phyloP scores from a whole-genome alignment of 139 green algal genomes.

The Eudorina sp. region DNA sequence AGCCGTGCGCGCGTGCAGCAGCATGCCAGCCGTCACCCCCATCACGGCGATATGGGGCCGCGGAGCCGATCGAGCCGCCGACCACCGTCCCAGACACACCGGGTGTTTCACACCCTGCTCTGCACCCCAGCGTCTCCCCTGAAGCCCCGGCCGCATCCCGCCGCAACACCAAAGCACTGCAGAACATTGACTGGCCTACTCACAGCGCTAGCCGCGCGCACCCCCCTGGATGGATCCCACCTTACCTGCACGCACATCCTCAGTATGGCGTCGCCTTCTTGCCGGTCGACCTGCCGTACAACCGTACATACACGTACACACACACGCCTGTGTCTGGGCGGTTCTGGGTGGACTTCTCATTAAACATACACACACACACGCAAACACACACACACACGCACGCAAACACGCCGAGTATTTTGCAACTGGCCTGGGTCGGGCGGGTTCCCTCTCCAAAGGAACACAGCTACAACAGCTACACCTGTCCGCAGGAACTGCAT shows the following conservation, averaged over 20 bases:
- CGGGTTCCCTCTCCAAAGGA: too few relatives aligned
- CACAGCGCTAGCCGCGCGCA: not conserved
- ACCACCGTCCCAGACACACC: not conserved
- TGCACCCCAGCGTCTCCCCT: too few relatives aligned
- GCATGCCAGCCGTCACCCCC: too few relatives aligned
- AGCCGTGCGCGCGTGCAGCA: too few relatives aligned
- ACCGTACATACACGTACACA: not conserved
- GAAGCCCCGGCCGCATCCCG: not conserved
- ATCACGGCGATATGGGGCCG: too few relatives aligned
- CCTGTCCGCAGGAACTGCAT: too few relatives aligned
- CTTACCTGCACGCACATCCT: constrained; percentile 64
- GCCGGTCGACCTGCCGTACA: constrained; percentile 64
- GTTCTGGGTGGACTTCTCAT: not conserved
- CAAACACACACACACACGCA: not conserved
- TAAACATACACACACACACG: too few relatives aligned
- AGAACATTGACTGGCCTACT: not conserved
- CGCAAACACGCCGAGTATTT: not conserved
- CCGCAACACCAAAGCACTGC: not conserved
- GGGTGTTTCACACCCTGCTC: not conserved
- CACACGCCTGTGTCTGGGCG: not conserved
- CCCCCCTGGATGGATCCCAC: not conserved
- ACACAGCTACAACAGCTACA: too few relatives aligned
- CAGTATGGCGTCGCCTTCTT: constrained; percentile 71
- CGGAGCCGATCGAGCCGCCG: too few relatives aligned
- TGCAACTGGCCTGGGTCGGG: too few relatives aligned